Evolutionary conservation across 2,329 filamentous ascomycete genomes (phyloP), one percentile per base, ranked within the genome.

Genomic region (Myriosclerotinia curreyana): DNA sequence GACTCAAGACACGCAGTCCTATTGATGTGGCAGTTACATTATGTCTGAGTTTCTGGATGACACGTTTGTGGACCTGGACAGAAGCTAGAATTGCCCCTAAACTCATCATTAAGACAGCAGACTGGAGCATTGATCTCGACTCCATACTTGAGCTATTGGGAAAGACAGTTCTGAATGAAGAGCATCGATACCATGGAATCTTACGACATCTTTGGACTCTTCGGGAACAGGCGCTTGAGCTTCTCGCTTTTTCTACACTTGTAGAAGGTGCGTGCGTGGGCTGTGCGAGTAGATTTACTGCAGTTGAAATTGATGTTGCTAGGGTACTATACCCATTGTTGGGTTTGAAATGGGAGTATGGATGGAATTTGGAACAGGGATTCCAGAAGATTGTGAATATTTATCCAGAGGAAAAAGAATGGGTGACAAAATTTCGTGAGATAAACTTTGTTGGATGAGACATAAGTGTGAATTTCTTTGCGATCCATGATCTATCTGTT

Each of bases 21-120:
- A 28, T 61, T n/a, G 59, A 61, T n/a, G 59, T 61, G 6, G 46
- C 44, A 25, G 59, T 52, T 40, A 28, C 34, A 6, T 5, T 52
- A 3, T 61, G 20, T 7, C 5, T 62, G 5, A 22, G 59, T 22
- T 36, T n/a, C 22, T 54, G 59, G 48, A 62, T 62, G 12, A 52
- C 49, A 15, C n/a, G 48, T 28, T 9, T 40, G 11, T 54, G 31
- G 31, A 54, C 44, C 6, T 17, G n/a, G 22, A 31, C 22, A 20
- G 59, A 54, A 62, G 25, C 48, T 6, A 51, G n/a, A 38, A 25
- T 34, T 4, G 59, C 31, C 25, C 34, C 34, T 7, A 62, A 62
- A 53, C 49, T 54, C 28, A 38, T 51, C 17, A 17, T 61, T 5
- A 52, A 42, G 28, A 62, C 59, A 8, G 36, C 22, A n/a, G 49